Evolutionary conservation across 495 filamentous ascomycete species (phyloP), one percentile per base, ranked within the genome.

Genomic region (Penicillium coffeae): DNA sequence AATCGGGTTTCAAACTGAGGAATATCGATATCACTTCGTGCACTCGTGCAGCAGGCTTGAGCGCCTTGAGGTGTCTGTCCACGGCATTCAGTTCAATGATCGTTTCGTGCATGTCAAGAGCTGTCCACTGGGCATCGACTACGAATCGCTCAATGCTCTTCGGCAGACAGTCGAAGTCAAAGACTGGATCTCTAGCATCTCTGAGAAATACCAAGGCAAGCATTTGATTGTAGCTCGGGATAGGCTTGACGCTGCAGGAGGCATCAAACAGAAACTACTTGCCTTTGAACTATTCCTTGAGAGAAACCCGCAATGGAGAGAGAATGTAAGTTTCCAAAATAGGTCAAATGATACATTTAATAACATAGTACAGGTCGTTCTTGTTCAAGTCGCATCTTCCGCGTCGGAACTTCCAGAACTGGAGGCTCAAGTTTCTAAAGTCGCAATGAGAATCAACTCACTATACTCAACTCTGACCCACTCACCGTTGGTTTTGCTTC

Each of bases 1-100:
- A n/a, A 79, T 96, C 50, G 87, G 85, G 2, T 95, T 96, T 59
- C 90, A 96, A 62, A 93, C 86, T 21, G 80, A 85, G 41, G 90
- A 96, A 60, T 96, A 96, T 63, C 83, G 86, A 1, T 77, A 87
- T n/a, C 90, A 96, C 62, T 95, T 96, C 62, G 73, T 94, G 30
- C 88, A 92, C 54, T 89, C 90, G 8, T 95, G 90, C 75, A 93
- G 88, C 55, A 82, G 90, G 33, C 70, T 96, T 15, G 78, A 91
- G 7, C 79, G 77, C 34, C 82, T 92, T 7, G 89, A 95, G 62
- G 86, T 89, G 7, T 88, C 84, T 1, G 79, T 77, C 15, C 82
- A 92, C 44, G 89, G 88, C 9, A 74, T 95, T 5, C 85, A 92
- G 52, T 72, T 94, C 13, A 85, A 90, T 38, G 79, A 90, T 55